Evolutionary conservation across 495 filamentous ascomycete genomes (phyloP).

Genomic region (Aspergillus diversus): DNA sequence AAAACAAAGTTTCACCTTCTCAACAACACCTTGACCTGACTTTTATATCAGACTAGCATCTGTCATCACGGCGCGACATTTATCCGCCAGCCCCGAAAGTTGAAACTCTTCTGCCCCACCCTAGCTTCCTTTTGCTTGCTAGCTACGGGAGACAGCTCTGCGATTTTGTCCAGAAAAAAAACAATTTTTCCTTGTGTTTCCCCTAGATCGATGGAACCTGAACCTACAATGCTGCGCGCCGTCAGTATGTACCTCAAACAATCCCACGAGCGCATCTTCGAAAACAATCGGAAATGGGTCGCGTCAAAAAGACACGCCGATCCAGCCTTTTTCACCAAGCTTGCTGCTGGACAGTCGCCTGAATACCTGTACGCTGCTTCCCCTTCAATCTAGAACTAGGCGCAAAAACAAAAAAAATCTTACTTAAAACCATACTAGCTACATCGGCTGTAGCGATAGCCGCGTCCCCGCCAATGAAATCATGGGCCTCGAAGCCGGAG

Average conservation of each 20-base stretch:
- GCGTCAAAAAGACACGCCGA: slow-evolving; percentile 61
- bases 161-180: too few species aligned
- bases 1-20: too few species aligned
- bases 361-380: slow-evolving; percentile 69
- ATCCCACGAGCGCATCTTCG: slow-evolving; percentile 34
- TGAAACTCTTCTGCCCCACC: too few species aligned
- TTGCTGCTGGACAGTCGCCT: slow-evolving; percentile 68
- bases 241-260: slow-evolving; percentile 23
- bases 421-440: slow-evolving; percentile 35
- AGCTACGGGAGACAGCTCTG: too few species aligned
- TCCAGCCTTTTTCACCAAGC: slow-evolving; percentile 68
- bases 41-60: too few species aligned
- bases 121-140: too few species aligned
- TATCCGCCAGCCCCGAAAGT: too few species aligned
- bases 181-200: too few species aligned
- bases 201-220: neutral
- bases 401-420: neutral
- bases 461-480: slow-evolving; percentile 84
- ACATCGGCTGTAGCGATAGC: slow-evolving; percentile 83
- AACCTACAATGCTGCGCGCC: neutral
- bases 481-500: slow-evolving; percentile 77
- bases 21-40: too few species aligned
- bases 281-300: slow-evolving; percentile 68
- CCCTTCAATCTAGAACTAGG: neutral
- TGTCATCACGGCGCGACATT: too few species aligned